Percentiles rank a stretch among this genome's conserved stretches.
phyloP scores from a whole-genome alignment of 257 asterid species.

The Coffea eugenioides region DNA sequence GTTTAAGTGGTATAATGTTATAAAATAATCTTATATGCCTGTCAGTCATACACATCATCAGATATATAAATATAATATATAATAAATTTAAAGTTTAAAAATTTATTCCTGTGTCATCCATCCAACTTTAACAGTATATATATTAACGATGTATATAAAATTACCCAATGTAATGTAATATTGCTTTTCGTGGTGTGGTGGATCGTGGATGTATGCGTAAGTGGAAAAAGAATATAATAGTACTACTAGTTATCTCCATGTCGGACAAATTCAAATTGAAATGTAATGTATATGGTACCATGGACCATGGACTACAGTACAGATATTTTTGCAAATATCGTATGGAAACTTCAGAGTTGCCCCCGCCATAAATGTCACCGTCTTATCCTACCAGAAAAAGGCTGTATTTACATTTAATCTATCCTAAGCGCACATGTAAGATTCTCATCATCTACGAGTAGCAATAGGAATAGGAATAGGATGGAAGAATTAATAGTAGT shows the following conservation, averaged over 20 bases:
- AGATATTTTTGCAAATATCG: constrained; percentile 2
- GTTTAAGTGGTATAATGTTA: background rate
- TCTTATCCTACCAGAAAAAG: constrained; percentile 22
- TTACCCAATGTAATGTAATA: too few species aligned
- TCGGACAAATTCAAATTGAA: constrained; percentile 12
- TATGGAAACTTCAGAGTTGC: constrained; percentile 30
- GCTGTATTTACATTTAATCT: constrained; percentile 29
- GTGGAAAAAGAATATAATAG: background rate
- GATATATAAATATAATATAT: too few species aligned
- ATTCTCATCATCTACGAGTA: constrained; percentile 27
- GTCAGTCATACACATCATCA: too few species aligned
- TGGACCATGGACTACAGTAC: background rate
- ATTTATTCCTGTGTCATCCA: too few species aligned
- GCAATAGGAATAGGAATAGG: background rate
- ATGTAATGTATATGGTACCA: background rate
- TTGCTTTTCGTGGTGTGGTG: background rate
- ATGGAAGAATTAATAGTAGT: background rate
- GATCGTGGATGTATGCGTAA: too few species aligned
- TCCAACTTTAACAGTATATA: too few species aligned
- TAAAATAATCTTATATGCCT: too few species aligned
- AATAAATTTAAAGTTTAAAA: too few species aligned
- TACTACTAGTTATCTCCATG: background rate
- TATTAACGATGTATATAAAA: too few species aligned
- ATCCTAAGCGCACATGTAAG: constrained; percentile 41
- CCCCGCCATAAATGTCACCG: constrained; percentile 37